Evolutionary conservation across 2,329 filamentous ascomycete species (phyloP).

Genomic region (Ophiocordyceps camponoti-saundersi): DNA sequence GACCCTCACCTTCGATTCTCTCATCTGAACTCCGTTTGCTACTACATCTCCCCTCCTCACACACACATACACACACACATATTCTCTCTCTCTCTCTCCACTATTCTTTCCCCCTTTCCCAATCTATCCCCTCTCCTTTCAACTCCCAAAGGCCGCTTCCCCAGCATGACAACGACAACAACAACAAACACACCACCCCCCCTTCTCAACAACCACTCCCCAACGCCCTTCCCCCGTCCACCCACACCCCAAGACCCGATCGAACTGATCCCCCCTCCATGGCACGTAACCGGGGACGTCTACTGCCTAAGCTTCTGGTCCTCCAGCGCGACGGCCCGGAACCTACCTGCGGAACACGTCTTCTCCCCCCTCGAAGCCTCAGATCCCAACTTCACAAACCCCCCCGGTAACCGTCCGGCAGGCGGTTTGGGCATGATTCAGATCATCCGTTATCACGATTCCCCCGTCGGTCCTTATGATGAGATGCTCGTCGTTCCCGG

Average conservation of each 20-base stretch:
- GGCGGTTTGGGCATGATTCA: constrained; percentile 32
- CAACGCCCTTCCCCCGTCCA: background rate
- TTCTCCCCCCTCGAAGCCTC: constrained; percentile 29
- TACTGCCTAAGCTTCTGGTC: constrained; percentile 26
- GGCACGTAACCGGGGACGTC: constrained; percentile 26
- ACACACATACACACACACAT: too few species aligned
- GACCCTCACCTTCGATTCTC: too few species aligned
- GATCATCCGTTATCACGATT: constrained; percentile 31
- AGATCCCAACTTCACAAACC: constrained; percentile 17
- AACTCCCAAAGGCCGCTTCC: too few species aligned
- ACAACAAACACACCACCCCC: background rate
- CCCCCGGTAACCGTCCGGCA: constrained; percentile 13
- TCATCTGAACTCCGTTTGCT: too few species aligned
- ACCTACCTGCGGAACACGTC: constrained; percentile 16
- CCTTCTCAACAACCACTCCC: background rate
- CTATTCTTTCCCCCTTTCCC: too few species aligned
- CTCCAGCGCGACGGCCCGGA: constrained; percentile 9
- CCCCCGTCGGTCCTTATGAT: constrained; percentile 35
- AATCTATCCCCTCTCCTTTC: too few species aligned
- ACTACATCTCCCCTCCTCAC: too few species aligned
- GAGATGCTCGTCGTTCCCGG: constrained; percentile 32
- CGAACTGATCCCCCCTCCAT: constrained; percentile 16
- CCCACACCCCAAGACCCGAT: constrained; percentile 5
- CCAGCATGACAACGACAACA: background rate
- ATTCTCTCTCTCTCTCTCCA: too few species aligned